Evolutionary conservation across 1,284 basidiomycete species (phyloP).

Genomic region (Afroboletus lepidellus): DNA sequence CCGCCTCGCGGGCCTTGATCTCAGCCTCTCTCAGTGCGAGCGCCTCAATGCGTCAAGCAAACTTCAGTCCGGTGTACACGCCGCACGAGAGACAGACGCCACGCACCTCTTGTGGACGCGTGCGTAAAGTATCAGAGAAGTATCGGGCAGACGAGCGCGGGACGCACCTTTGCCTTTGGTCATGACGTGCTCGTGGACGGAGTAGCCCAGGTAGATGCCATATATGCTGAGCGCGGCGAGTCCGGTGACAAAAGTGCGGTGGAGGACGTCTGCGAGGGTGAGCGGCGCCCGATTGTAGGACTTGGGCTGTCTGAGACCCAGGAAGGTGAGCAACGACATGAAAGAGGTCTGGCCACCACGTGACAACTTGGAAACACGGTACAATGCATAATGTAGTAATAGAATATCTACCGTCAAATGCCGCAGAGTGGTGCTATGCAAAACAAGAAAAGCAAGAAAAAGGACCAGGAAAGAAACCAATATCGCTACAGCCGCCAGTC

Average conservation of each 20-base stretch:
- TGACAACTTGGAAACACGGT: constrained; percentile 1
- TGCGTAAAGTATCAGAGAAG: background rate
- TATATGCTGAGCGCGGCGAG: constrained; percentile 30
- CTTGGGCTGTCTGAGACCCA: constrained; percentile 25
- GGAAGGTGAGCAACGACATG: constrained; percentile 31
- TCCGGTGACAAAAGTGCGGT: constrained; percentile 31
- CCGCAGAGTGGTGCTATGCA: constrained; percentile 11
- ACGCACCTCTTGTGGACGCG: constrained; percentile 20
- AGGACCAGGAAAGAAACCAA: background rate
- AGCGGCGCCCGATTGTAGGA: constrained; percentile 20
- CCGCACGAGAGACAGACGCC: background rate
- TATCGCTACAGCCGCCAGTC: constrained; percentile 59
- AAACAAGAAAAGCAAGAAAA: constrained; percentile 3
- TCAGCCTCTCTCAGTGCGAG: constrained; percentile 28
- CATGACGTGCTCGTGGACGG: constrained; percentile 33
- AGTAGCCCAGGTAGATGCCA: constrained; percentile 34
- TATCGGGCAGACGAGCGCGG: background rate
- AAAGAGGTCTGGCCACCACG: constrained; percentile 3
- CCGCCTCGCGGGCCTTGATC: constrained; percentile 15
- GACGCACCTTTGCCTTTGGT: constrained; percentile 33
- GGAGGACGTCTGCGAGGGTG: constrained; percentile 30
- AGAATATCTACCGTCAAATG: constrained; percentile 11
- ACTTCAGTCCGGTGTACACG: background rate
- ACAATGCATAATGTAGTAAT: constrained; percentile 16
- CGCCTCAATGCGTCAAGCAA: constrained; percentile 14